phyloP scores from a whole-genome alignment of 1,139 yeast genomes.

The Meyerozyma guilliermondii region DNA sequence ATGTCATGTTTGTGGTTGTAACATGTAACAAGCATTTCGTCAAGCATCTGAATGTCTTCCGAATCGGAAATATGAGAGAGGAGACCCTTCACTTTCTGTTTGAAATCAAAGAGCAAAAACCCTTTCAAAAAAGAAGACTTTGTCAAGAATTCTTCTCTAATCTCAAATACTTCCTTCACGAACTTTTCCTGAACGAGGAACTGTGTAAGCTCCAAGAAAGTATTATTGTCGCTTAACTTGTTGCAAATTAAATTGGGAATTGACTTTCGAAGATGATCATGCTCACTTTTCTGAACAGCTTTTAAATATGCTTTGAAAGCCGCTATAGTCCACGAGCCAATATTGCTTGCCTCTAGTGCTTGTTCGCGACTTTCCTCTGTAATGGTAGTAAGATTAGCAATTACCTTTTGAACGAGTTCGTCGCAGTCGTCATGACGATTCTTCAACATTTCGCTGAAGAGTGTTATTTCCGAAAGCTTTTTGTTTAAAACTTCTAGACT shows the following conservation, averaged over 20 bases:
- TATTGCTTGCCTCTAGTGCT: not conserved
- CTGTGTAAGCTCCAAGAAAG: not conserved
- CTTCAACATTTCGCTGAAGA: not conserved
- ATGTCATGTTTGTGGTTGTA: not conserved
- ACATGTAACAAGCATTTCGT: not conserved
- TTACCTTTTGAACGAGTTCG: not conserved
- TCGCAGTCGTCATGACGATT: not conserved
- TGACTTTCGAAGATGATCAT: not conserved
- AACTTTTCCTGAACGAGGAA: not conserved
- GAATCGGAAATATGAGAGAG: not conserved
- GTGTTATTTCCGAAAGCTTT: not conserved
- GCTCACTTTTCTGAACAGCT: not conserved
- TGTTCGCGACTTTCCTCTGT: not conserved
- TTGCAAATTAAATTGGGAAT: not conserved
- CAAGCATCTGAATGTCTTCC: not conserved
- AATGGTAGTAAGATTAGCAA: not conserved
- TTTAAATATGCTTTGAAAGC: not conserved
- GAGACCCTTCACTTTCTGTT: not conserved
- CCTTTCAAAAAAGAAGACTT: not conserved
- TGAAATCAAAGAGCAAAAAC: slow-evolving; percentile 1
- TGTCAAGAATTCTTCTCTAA: not conserved
- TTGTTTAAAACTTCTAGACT: not conserved
- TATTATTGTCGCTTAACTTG: not conserved
- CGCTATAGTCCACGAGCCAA: not conserved
- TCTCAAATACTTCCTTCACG: not conserved